These are phyloP conservation scores for Endogone sp. DNA, from an alignment of 192 early-diverging fungal species.

Conservation along the genomic window DNA sequence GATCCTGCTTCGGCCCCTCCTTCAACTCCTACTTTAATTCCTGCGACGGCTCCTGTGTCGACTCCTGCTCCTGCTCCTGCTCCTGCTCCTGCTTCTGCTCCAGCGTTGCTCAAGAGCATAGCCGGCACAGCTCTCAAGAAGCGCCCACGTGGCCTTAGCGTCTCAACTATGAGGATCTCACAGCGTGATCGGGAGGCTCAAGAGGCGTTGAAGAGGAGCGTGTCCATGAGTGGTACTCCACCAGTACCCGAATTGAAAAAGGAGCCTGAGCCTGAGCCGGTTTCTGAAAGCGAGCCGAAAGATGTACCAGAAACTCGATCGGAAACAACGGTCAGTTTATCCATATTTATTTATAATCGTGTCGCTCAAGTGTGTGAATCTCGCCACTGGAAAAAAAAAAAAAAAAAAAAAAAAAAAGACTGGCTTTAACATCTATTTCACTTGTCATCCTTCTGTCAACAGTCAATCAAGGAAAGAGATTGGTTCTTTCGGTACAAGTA, in stretches of 20 bases:
- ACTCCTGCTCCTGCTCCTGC: no score
- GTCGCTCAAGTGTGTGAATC: no score
- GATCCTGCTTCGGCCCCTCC: no score
- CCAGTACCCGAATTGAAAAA: neutral
- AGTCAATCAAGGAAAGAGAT: neutral
- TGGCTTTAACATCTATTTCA: neutral
- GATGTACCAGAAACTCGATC: neutral
- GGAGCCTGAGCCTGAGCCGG: neutral
- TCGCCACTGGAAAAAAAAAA: no score
- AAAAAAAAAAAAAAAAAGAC: no score
- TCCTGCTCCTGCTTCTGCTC: no score
- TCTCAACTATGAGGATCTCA: conserved; percentile 20
- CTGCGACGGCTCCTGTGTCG: no score
- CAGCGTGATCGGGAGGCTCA: conserved; percentile 12
- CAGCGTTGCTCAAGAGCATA: no score
- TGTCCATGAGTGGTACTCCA: neutral
- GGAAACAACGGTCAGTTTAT: neutral
- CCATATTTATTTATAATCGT: neutral
- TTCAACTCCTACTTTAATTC: no score
- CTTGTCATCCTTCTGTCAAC: neutral
- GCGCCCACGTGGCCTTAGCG: conserved; percentile 28
- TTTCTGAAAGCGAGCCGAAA: neutral
- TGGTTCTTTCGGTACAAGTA: conserved; percentile 7
- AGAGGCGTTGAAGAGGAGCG: neutral
- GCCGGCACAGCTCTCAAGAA: conserved; percentile 3